Base-by-base conservation (phyloP, 306 rosid species). In the Betula pendula region DNA sequence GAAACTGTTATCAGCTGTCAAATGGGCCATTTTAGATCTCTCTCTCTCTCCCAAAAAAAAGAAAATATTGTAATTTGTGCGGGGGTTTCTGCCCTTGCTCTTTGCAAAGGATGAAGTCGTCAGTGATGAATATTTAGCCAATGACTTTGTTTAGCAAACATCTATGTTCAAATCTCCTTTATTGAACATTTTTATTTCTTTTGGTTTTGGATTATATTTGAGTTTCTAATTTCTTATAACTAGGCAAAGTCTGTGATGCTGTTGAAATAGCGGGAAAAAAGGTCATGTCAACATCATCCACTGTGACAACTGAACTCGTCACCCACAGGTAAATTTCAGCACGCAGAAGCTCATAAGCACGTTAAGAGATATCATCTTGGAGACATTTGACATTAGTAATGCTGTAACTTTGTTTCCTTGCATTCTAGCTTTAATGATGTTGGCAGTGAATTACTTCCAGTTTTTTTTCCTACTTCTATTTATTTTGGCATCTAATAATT, bases 221-320 rank as follows among this genome's bases (percentile, higher is more conserved):
- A 75, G 38, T 56, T 77, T 60, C 13, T 9, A 38, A 80, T 72
- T 82, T 71, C 68, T 70, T 81, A 78, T 70, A 60, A 75, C 75
- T 77, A 95, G 98, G 85, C 87, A 92, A 86, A 85, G 92, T 92
- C 65, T 90, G 92, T 1, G 98, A 95, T 75, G 97, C 98, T 71
- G 96, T 90, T 79, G 98, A 95, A 87, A 91, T 89, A 43, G 84
- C 98, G 31, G 97, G 98, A 56, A 95, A 82, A 84, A 91, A 90
- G 84, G 98, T 90, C 75, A 84, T 95, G 97, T 85, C 97, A 75
- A 92, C 97, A 31, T 83, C 98, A 52, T 87, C 93, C 73, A 83
- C 89, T 14, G 98, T 95, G 73, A 95, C 98, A 35, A 95, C 96
- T 2, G 97, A 95, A 73, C 88, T 90, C 29, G 96, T 89, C 29